Base-by-base conservation (phyloP, 2,329 filamentous ascomycete species). In the Pseudogymnoascus verrucosus region DNA sequence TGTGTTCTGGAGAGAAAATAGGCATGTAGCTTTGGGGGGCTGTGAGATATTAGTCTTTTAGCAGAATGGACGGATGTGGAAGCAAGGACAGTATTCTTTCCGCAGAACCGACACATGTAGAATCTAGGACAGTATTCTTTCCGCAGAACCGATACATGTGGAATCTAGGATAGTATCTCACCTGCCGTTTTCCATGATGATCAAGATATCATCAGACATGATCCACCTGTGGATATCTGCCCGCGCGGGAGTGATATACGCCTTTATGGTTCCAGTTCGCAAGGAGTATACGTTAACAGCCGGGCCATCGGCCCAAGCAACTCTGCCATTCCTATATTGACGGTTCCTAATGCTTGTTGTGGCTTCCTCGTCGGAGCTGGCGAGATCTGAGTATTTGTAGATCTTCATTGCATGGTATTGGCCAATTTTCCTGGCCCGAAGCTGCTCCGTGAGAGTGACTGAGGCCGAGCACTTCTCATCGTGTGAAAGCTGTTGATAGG, bases 381-480 rank as follows among this genome's bases (percentile, higher is more conserved):
- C 23, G 14, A 54, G 44, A 23, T 54, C 23, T n/a, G 39, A 59
- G 54, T 57, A 59, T 60, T 19, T 34, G 19, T 62, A 44, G 40
- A 63, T 63, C 16, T 31, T 39, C 61, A 63, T 63, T 11, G 61
- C 37, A 10, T 63, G 12, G 23, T 59, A 63, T 14, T 60, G 23
- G 5, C 61, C 61, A 16, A 36, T 60, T 54, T 36, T 16, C 61
- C 37, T 57, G n/a, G 61, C 14, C 19, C 21, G 61, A 36, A 59
- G 40, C 37, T 36, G 40, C 19, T 63, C 44, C n/a, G 61, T 21
- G 14, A 44, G 26, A 12, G n/a, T 19, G 26, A 59, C 28, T 3
- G 36, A 63, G 3, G 39, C 42, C 3, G 14, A 14, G 26, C 21
- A 19, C 37, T 14, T 31, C 37, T 57, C 40, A 21, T 59, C 61